phyloP scores from a whole-genome alignment of 345 rosid species.

The Hibiscus trionum region DNA sequence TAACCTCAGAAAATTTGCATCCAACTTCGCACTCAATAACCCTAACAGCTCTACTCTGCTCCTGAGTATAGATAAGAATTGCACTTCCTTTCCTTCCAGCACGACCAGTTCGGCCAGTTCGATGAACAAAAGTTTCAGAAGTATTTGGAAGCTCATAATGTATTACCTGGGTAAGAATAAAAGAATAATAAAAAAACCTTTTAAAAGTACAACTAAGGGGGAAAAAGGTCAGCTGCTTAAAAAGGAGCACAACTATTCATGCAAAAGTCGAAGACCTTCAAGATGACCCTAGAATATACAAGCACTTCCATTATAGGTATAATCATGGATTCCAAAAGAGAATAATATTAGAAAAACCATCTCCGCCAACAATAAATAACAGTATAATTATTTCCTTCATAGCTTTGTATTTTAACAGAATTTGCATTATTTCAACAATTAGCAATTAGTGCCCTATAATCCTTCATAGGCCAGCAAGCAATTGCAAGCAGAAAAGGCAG shows the following conservation, averaged over 20 bases:
- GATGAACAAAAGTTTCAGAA: slow-evolving; percentile 92
- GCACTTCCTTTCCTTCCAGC: slow-evolving; percentile 98
- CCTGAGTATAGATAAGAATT: slow-evolving; percentile 64
- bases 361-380: background rate
- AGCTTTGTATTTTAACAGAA: background rate
- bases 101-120: slow-evolving; percentile 98
- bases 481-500: background rate
- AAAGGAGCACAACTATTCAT: background rate
- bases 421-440: background rate
- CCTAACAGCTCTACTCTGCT: slow-evolving; percentile 59
- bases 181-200: background rate
- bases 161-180: slow-evolving; percentile 39
- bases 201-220: background rate
- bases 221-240: background rate
- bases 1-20: slow-evolving; percentile 75
- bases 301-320: background rate
- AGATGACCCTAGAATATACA: background rate
- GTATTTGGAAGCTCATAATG: slow-evolving; percentile 90
- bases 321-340: background rate
- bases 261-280: background rate
- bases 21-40: slow-evolving; percentile 85
- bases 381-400: too few species aligned
- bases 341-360: background rate
- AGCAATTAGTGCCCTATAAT: background rate
- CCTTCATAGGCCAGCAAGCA: background rate